Evolutionary conservation across 257 asterid genomes (phyloP).

Genomic region (Penstemon eatonii): DNA sequence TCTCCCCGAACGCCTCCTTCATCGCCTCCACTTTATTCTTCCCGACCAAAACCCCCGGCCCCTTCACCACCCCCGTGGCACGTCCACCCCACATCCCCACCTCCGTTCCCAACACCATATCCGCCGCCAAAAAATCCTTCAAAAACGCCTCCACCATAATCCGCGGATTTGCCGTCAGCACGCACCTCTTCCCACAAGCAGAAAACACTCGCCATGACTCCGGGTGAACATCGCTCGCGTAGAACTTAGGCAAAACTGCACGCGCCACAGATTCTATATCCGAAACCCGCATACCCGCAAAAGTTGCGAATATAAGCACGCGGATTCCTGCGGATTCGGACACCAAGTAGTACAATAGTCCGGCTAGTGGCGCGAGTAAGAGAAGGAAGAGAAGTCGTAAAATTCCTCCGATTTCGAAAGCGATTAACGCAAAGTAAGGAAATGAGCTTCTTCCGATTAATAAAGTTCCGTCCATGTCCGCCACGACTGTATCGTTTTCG

Average conservation of each 20-base stretch:
- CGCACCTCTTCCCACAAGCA: conserved; percentile 55
- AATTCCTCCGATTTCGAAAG: conserved; percentile 56
- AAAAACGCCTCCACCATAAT: conserved; percentile 65
- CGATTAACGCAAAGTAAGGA: conserved; percentile 53
- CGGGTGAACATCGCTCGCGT: conserved; percentile 49
- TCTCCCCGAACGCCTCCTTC: conserved; percentile 47
- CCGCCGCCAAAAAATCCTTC: conserved; percentile 59
- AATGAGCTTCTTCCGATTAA: conserved; percentile 58
- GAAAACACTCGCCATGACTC: conserved; percentile 65
- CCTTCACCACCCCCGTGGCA: conserved; percentile 55
- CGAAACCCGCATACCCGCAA: conserved; percentile 39
- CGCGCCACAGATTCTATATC: conserved; percentile 57
- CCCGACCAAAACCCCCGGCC: conserved; percentile 57
- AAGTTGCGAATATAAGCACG: conserved; percentile 46
- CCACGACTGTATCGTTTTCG: conserved; percentile 57
- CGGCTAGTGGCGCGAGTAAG: conserved; percentile 50
- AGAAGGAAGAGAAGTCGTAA: conserved; percentile 48
- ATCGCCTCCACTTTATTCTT: conserved; percentile 47
- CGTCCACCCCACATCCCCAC: conserved; percentile 43
- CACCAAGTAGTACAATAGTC: conserved; percentile 47
- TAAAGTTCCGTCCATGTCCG: conserved; percentile 67
- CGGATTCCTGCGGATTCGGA: conserved; percentile 62
- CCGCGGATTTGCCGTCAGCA: conserved; percentile 60
- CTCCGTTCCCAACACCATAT: conserved; percentile 66
- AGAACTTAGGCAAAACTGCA: conserved; percentile 58